phyloP scores from a whole-genome alignment of 192 early-diverging fungal genomes.

The Thoreauomyces humboldtii region DNA sequence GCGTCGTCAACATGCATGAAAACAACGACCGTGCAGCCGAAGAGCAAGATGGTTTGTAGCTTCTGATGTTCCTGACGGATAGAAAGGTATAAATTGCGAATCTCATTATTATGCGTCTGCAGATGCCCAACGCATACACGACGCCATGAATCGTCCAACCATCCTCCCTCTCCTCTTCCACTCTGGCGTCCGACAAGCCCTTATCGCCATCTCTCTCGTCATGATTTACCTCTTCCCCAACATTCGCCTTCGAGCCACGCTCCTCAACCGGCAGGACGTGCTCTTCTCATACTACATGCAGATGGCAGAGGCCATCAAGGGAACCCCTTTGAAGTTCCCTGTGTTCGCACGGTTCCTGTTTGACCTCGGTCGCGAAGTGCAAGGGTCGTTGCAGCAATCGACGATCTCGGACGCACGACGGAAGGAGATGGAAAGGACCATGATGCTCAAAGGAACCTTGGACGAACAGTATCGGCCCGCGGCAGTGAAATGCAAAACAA shows the following conservation, averaged over 20 bases:
- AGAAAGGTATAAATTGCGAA: background rate
- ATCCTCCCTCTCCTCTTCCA: conserved; percentile 12
- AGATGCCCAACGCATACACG: background rate
- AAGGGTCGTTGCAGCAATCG: background rate
- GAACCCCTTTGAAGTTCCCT: background rate
- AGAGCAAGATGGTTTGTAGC: background rate
- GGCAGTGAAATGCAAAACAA: background rate
- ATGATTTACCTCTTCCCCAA: conserved; percentile 6
- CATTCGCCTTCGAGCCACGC: conserved; percentile 2
- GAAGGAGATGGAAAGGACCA: background rate
- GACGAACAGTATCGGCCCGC: background rate
- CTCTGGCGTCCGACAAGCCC: background rate
- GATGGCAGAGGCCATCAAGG: background rate
- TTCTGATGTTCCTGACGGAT: background rate
- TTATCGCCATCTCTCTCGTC: background rate
- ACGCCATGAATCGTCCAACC: background rate
- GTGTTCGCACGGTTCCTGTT: conserved; percentile 4
- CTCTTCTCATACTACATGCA: background rate
- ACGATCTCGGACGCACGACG: background rate
- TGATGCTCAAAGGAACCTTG: background rate
- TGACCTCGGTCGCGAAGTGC: background rate
- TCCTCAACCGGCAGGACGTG: background rate
- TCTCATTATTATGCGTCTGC: background rate
- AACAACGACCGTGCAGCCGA: background rate
- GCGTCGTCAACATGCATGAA: conserved; percentile 7